phyloP scores from a whole-genome alignment of 1,284 basidiomycete genomes.

The Fomitopsis betulina region DNA sequence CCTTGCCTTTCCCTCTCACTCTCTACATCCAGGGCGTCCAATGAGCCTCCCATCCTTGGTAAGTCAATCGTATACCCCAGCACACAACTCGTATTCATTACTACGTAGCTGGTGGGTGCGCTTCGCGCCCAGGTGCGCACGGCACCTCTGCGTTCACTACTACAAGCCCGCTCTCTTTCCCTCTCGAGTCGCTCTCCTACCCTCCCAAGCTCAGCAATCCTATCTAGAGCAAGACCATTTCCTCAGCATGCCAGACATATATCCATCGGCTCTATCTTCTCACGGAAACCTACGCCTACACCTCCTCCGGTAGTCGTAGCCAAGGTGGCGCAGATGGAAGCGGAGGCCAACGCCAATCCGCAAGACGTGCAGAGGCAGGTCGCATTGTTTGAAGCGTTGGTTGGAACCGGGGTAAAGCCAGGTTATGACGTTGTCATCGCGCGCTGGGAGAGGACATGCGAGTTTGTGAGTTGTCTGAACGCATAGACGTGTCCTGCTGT shows the following conservation, averaged over 20 bases:
- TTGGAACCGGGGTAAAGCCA: conserved; percentile 56
- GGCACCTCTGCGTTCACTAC: conserved; percentile 18
- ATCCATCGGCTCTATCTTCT: conserved; percentile 52
- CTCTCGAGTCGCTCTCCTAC: conserved; percentile 10
- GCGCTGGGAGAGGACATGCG: conserved; percentile 76
- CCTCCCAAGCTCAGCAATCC: background rate
- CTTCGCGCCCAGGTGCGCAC: conserved; percentile 27
- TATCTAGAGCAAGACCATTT: conserved; percentile 6
- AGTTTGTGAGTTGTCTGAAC: conserved; percentile 55
- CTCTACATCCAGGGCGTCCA: conserved; percentile 2
- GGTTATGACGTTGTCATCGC: conserved; percentile 68
- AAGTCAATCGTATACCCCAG: background rate
- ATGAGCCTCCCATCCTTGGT: conserved; percentile 6
- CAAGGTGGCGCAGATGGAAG: conserved; percentile 65
- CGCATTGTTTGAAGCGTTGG: conserved; percentile 61
- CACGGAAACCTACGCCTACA: conserved; percentile 38
- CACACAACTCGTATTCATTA: background rate
- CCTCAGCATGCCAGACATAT: conserved; percentile 24
- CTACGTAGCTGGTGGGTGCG: conserved; percentile 25
- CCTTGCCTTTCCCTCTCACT: background rate
- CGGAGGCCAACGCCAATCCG: conserved; percentile 67
- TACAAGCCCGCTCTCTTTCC: conserved; percentile 25
- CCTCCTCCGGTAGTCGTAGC: conserved; percentile 66
- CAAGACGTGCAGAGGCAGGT: conserved; percentile 66
- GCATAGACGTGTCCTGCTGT: conserved; percentile 5